phyloP scores from a whole-genome alignment of 257 asterid species.

The Nemophila menziesii region DNA sequence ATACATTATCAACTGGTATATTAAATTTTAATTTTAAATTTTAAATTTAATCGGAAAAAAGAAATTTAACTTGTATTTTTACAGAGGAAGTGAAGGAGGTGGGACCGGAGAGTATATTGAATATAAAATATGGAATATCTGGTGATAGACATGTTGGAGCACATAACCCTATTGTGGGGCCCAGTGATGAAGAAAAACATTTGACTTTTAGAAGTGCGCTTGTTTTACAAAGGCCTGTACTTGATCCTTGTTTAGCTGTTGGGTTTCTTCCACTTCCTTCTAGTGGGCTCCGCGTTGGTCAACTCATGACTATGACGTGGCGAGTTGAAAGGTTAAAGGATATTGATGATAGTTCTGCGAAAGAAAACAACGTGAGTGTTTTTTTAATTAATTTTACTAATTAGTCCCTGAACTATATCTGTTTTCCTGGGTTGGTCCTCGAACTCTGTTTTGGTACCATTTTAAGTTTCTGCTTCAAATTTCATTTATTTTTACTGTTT shows the following conservation, averaged over 20 bases:
- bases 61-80: constrained; percentile 5
- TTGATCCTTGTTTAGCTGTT: constrained; percentile 94
- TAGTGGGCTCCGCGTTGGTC: constrained; percentile 86
- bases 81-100: constrained; percentile 43
- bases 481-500: no score
- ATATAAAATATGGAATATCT: constrained; percentile 55
- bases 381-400: no score
- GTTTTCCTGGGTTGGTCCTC: no score
- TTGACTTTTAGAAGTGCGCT: constrained; percentile 72
- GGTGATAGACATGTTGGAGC: constrained; percentile 80
- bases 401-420: no score
- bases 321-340: constrained; percentile 82
- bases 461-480: no score
- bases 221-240: constrained; percentile 70
- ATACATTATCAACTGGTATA: constrained; percentile 33
- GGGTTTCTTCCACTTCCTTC: constrained; percentile 94
- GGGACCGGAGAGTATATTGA: constrained; percentile 52
- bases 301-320: constrained; percentile 91
- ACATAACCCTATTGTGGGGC: constrained; percentile 53
- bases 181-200: constrained; percentile 27
- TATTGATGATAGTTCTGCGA: constrained; percentile 24
- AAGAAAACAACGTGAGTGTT: constrained; percentile 45
- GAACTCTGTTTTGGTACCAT: no score
- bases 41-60: not conserved
- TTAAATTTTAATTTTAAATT: not conserved